Evolutionary conservation across 1,139 yeast genomes (phyloP).

Genomic region (Candida dubliniensis): DNA sequence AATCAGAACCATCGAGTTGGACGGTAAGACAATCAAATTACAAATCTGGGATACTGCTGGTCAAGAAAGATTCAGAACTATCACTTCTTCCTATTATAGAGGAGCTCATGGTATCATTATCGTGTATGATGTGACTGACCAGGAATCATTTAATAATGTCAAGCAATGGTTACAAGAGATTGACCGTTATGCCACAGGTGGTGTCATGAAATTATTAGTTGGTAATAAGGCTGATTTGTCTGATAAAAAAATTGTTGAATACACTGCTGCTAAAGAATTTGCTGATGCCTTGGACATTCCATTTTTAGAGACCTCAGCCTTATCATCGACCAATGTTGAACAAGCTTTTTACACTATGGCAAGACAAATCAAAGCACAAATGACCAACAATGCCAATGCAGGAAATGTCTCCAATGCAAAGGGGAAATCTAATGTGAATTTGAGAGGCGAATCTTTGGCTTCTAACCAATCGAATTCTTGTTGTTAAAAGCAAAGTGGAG

Average conservation of each 20-base stretch:
- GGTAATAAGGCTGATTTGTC: conserved; percentile 96
- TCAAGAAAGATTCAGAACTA: conserved; percentile 96
- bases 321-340: conserved; percentile 93
- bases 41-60: conserved; percentile 99
- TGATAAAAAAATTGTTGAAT: conserved; percentile 94
- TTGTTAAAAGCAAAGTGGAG: conserved; percentile 48
- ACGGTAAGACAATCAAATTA: conserved; percentile 94
- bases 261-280: conserved; percentile 95
- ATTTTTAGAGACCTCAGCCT: conserved; percentile 94
- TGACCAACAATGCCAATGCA: conserved; percentile 66
- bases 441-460: conserved; percentile 85
- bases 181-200: conserved; percentile 97
- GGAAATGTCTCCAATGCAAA: conserved; percentile 37
- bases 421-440: conserved; percentile 74
- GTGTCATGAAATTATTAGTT: conserved; percentile 91
- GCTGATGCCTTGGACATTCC: conserved; percentile 96
- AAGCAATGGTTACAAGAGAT: conserved; percentile 99
- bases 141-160: conserved; percentile 94
- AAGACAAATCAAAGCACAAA: conserved; percentile 94
- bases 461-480: conserved; percentile 69
- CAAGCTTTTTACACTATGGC: conserved; percentile 99
- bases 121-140: conserved; percentile 97
- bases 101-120: conserved; percentile 99
- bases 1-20: conserved; percentile 94
- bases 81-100: conserved; percentile 95